Evolutionary conservation across 2,329 filamentous ascomycete genomes (phyloP).

Genomic region (Coniochaeta pulveracea): DNA sequence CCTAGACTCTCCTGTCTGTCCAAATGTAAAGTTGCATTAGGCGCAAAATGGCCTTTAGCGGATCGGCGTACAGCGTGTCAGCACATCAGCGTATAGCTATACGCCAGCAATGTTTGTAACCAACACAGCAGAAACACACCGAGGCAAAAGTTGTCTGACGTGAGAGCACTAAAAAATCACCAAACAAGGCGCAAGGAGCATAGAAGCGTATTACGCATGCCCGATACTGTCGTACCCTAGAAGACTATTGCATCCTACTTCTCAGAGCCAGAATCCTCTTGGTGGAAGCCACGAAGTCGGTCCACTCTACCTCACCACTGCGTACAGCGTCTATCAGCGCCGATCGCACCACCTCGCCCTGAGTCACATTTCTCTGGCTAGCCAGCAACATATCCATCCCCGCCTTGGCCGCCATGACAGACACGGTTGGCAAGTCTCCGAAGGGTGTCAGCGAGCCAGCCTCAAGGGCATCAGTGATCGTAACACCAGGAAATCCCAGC

Average conservation of each 20-base stretch:
- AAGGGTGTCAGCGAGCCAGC: slow-evolving; percentile 1
- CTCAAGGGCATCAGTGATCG: slow-evolving; percentile 1
- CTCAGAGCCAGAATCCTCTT: slow-evolving; percentile 1
- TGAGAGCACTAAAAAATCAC: too few relatives aligned
- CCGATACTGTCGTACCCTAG: too few relatives aligned
- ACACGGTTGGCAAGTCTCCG: background rate
- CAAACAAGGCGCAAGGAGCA: too few relatives aligned
- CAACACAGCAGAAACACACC: too few relatives aligned
- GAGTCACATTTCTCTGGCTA: slow-evolving; percentile 1
- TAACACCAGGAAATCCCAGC: background rate
- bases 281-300: slow-evolving; percentile 1
- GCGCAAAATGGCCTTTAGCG: too few relatives aligned
- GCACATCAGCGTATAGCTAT: too few relatives aligned
- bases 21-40: too few relatives aligned
- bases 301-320: slow-evolving; percentile 1
- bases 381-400: slow-evolving; percentile 3
- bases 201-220: too few relatives aligned
- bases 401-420: background rate
- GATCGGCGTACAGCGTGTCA: too few relatives aligned
- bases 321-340: background rate
- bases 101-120: too few relatives aligned
- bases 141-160: too few relatives aligned
- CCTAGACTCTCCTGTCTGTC: too few relatives aligned
- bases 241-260: background rate
- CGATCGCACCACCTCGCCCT: slow-evolving; percentile 2